Conservation (phyloP, 2,329 filamentous ascomycete genomes). For the Sporothrix schenckii region DNA sequence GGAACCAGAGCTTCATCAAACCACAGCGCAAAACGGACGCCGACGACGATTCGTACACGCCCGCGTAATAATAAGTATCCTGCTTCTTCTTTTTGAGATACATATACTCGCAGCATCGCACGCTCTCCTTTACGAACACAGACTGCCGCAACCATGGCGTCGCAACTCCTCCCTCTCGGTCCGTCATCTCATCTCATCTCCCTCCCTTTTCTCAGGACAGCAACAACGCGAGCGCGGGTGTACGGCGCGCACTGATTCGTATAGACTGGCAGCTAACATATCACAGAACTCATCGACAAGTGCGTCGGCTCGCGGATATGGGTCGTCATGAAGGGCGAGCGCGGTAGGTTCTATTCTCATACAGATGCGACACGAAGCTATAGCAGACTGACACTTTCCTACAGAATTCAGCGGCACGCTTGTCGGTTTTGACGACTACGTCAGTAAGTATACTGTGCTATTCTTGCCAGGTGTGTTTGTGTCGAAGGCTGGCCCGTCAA, state of each 20-base stretch:
- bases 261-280: background rate
- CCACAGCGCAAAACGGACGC: background rate
- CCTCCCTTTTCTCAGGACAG: background rate
- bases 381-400: constrained; percentile 20
- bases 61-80: background rate
- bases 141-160: constrained; percentile 25
- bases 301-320: constrained; percentile 97
- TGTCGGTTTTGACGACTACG: constrained; percentile 97
- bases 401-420: constrained; percentile 94
- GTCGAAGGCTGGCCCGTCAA: background rate
- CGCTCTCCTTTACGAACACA: background rate
- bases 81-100: background rate
- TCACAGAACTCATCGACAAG: constrained; percentile 92
- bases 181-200: constrained; percentile 14
- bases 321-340: constrained; percentile 99
- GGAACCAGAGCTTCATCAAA: constrained; percentile 13
- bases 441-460: constrained; percentile 73
- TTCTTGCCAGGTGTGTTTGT: background rate
- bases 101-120: background rate
- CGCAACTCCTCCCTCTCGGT: constrained; percentile 37
- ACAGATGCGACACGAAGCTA: background rate
- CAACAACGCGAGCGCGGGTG: background rate
- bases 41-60: background rate
- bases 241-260: too few relatives aligned
- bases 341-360: constrained; percentile 62